Evolutionary conservation across 495 filamentous ascomycete genomes (phyloP).

Genomic region (Talaromyces proteolyticus): DNA sequence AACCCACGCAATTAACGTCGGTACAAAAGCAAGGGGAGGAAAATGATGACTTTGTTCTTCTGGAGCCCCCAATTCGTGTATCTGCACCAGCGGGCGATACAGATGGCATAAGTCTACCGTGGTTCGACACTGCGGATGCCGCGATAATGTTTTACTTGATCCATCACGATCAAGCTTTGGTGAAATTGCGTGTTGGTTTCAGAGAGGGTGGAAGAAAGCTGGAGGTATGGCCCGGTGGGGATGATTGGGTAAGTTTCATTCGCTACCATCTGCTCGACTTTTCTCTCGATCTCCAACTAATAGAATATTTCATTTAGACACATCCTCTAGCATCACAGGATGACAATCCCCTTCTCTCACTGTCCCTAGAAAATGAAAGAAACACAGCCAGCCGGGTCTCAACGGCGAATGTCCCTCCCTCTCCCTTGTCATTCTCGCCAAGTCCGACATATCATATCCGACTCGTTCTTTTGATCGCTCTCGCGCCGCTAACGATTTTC

Average conservation of each 20-base stretch:
- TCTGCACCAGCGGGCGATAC: constrained; percentile 1
- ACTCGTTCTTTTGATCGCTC: not conserved
- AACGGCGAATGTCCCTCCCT: not conserved
- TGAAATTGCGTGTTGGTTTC: not conserved
- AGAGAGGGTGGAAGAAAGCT: not conserved
- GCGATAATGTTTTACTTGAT: constrained; percentile 3
- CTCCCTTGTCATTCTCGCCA: constrained; percentile 1
- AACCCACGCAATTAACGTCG: not conserved
- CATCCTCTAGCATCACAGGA: not conserved
- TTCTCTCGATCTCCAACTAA: not conserved
- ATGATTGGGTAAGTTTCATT: not conserved
- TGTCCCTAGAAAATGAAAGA: not conserved
- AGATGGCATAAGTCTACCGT: constrained; percentile 1
- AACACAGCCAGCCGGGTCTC: not conserved
- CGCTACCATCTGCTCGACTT: not conserved
- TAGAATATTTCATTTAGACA: not conserved
- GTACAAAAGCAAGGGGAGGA: not conserved
- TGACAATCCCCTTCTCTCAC: not conserved
- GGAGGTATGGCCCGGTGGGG: not conserved
- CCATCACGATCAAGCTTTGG: not conserved
- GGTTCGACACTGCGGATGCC: constrained; percentile 4
- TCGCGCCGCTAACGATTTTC: constrained; percentile 1
- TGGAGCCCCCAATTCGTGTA: not conserved
- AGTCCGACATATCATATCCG: not conserved
- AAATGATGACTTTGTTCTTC: not conserved